Evolutionary conservation across 352 stramenopile species (phyloP), one percentile per base, ranked within the genome.

Genomic region (Globisporangium viniferum): DNA sequence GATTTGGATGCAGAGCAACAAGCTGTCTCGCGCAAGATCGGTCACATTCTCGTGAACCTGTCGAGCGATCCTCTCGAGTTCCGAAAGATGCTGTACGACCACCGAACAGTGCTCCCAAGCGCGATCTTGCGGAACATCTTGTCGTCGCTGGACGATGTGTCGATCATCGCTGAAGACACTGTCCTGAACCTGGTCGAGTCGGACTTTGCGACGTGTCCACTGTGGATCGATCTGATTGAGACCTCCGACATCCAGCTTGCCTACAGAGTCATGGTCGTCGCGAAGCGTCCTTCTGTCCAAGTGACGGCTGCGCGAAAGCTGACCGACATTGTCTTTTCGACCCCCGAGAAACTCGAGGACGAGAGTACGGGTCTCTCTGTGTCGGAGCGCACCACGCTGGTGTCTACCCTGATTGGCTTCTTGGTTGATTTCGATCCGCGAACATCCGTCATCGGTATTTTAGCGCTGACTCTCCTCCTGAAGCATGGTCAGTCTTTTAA

Each of bases 161-260:
- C 83, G 5, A 65, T 78, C 18, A 89, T 75, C 6, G 87, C 87
- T 0, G 87, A 93, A 65, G 78, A 90, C 53, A 89, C 93, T 12
- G 81, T 93, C 4, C 66, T 87, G 15, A 89, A 90, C 46, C 79
- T 94, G 9, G 87, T 93, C 15, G 83, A 90, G 62, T 91, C 84
- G 14, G 87, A 94, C 63, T 94, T 92, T 58, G 82, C 85, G 14
- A 93, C 84, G 33, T 94, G 87, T 56, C 87, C 87, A 8, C 63
- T 94, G n/a, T 94, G 87, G 87, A 72, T 89, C 44, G 71, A 91
- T 64, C 68, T 92, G 59, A 88, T 94, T 33, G 82, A 92, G 63
- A 82, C 36, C 15, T 78, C 76, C 12, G 81, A 90, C 59, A 78
- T 93, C 24, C 73, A 83, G 33, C 69, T 82, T 7, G 73, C 86